Evolutionary conservation across 2,329 filamentous ascomycete genomes (phyloP).

Genomic region (Trichoderma koningii): DNA sequence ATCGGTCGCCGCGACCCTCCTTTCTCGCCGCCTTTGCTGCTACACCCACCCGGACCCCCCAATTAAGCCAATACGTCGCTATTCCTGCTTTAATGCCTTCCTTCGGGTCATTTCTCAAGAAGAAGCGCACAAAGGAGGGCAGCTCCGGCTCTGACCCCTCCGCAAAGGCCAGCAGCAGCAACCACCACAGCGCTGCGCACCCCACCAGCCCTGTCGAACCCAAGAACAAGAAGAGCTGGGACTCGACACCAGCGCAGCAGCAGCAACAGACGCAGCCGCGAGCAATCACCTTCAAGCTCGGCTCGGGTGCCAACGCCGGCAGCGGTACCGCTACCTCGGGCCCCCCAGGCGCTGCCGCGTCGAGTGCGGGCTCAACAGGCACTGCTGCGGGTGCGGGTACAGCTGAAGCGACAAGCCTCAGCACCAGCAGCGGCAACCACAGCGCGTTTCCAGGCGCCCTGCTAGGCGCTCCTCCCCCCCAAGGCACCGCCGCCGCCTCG

Average conservation of each 20-base stretch:
- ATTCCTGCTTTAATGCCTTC: slow-evolving; percentile 70
- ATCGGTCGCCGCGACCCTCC: too few species aligned
- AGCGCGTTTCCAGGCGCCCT: not conserved
- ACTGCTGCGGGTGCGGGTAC: not conserved
- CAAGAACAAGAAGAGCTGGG: slow-evolving; percentile 51
- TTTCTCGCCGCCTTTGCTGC: not conserved
- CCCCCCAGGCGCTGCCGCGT: too few species aligned
- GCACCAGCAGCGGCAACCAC: not conserved
- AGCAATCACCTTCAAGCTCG: slow-evolving; percentile 7
- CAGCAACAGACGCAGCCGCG: slow-evolving; percentile 22
- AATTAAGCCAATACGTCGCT: slow-evolving; percentile 11
- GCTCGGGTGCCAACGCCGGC: not conserved
- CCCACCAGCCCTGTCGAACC: slow-evolving; percentile 64
- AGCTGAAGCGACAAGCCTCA: not conserved
- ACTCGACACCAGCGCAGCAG: slow-evolving; percentile 33
- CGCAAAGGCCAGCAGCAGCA: slow-evolving; percentile 32
- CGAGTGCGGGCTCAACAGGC: not conserved
- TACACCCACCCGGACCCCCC: slow-evolving; percentile 1
- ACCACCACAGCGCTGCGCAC: slow-evolving; percentile 43
- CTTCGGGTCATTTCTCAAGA: slow-evolving; percentile 94
- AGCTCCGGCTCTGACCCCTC: slow-evolving; percentile 70
- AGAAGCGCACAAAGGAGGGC: slow-evolving; percentile 96
- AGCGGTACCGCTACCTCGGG: not conserved
- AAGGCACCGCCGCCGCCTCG: slow-evolving; percentile 24
- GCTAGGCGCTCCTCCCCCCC: not conserved